Percentiles rank a stretch among this genome's conserved stretches.
Evolutionary conservation across 1,284 basidiomycete species (phyloP).

Genomic region (Puccinia brachypodii): DNA sequence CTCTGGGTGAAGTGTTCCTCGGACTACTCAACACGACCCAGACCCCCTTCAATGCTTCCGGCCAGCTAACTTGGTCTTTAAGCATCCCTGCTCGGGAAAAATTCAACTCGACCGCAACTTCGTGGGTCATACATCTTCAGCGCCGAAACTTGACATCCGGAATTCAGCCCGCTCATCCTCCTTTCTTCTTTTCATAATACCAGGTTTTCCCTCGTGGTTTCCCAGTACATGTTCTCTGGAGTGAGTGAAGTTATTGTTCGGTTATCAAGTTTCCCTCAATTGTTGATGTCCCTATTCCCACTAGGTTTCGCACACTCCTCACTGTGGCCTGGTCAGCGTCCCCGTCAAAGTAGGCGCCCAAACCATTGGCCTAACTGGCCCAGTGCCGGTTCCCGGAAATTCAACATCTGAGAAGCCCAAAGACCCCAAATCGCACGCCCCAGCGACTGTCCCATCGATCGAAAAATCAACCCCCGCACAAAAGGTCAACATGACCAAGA

Average conservation of each 20-base stretch:
- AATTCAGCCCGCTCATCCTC: background rate
- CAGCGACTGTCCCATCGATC: background rate
- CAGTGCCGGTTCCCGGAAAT: background rate
- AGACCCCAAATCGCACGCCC: background rate
- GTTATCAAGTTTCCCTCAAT: background rate
- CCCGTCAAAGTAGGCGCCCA: background rate
- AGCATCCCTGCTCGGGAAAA: background rate
- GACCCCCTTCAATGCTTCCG: background rate
- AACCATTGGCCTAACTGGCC: background rate
- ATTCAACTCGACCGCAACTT: background rate
- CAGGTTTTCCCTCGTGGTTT: background rate
- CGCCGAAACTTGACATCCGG: no score
- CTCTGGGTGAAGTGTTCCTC: constrained; percentile 9
- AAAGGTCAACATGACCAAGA: background rate
- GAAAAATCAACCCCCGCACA: background rate
- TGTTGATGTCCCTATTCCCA: background rate
- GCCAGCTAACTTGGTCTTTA: background rate
- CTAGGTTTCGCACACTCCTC: background rate
- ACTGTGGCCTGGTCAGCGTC: constrained; percentile 11
- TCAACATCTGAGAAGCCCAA: background rate
- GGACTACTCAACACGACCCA: constrained; percentile 11
- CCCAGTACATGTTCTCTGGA: constrained; percentile 17
- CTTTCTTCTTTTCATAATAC: background rate
- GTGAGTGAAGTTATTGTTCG: background rate
- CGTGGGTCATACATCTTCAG: background rate